Base-by-base conservation (phyloP, 805 yeast species). In the Trichomonascus vanleenenianus region DNA sequence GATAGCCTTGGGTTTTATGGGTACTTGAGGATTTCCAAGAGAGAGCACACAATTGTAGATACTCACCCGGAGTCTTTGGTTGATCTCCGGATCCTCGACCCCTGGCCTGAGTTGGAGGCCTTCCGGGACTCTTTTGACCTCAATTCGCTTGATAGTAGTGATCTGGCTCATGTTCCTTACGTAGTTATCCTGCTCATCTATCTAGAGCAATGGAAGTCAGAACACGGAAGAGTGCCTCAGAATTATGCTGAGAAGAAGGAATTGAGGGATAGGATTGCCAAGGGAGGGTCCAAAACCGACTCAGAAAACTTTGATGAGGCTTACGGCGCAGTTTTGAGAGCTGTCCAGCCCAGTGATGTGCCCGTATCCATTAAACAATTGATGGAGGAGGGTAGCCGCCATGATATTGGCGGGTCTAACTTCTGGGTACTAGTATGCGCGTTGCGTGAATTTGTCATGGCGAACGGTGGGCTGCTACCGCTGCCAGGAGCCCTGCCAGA, bases 401-500 rank as follows among this genome's bases (percentile, higher is more conserved):
- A 39, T 16, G 18, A 32, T 20, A 19, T 16, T 20, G 27, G 30
- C 9, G 27, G 16, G 12, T n/a, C 33, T 3, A 10, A 25, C 12
- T 85, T 85, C 56, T 87, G 95, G 95, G 59, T 74, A 2, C 69
- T 77, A 15, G 69, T 75, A 0, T 64, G 61, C 35, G 83, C 88
- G 0, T 65, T 86, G 42, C 65, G 71, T 37, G 49, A 52, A 6
- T 87, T 79, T 59, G 70, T 78, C 0, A 50, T 42, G 0, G 37
- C 39, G 1, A 11, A 25, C 3, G 33, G 58, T 2, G 64, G 67
- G 1, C 59, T 65, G 3, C 66, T 85, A n/a, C 95, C 96, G 0
- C 62, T 86, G 1, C 71, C 81, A 2, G 96, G 95, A 0, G 73
- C 67, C 0, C 58, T 89, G 4, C 95, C 96, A 0, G 97, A 89